Conservation (phyloP, 2,329 filamentous ascomycete species). For the Chaetomiaceae sp. region DNA sequence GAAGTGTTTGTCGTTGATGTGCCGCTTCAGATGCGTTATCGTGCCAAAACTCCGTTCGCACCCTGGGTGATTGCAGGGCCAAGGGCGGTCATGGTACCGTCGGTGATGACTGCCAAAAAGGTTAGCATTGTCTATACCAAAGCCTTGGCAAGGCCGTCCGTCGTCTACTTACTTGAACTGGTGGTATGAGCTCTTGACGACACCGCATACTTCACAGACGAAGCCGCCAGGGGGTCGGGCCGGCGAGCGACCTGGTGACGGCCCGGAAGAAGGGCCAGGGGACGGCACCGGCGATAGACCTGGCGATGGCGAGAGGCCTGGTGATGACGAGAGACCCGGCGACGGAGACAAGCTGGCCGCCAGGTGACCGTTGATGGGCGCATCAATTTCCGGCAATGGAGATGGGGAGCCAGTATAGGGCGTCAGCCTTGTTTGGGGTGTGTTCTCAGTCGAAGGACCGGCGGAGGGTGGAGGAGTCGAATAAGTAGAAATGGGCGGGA, state of each 20-base stretch:
- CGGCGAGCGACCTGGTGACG: constrained; percentile 22
- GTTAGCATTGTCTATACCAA: constrained; percentile 24
- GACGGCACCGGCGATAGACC: not conserved
- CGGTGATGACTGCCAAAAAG: constrained; percentile 56
- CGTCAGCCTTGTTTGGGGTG: constrained; percentile 43
- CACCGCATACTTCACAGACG: constrained; percentile 35
- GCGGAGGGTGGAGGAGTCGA: constrained; percentile 41
- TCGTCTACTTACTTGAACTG: constrained; percentile 49
- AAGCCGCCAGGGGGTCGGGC: constrained; percentile 35
- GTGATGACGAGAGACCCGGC: not conserved
- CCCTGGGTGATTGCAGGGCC: constrained; percentile 38
- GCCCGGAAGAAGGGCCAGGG: constrained; percentile 27
- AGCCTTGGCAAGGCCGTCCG: not conserved
- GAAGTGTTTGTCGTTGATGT: constrained; percentile 57
- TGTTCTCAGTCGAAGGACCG: constrained; percentile 39
- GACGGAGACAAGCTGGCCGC: not conserved
- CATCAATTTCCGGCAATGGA: constrained; percentile 20
- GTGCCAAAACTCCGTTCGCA: constrained; percentile 57
- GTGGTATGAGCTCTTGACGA: constrained; percentile 51
- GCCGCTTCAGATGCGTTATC: constrained; percentile 57
- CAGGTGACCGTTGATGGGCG: constrained; percentile 3
- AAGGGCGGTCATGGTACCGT: constrained; percentile 55
- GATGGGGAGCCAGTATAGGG: constrained; percentile 26
- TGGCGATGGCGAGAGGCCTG: constrained; percentile 15
- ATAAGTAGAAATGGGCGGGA: constrained; percentile 34